Conservation (phyloP, 2,329 filamentous ascomycete genomes). For the Cytospora piceae region DNA sequence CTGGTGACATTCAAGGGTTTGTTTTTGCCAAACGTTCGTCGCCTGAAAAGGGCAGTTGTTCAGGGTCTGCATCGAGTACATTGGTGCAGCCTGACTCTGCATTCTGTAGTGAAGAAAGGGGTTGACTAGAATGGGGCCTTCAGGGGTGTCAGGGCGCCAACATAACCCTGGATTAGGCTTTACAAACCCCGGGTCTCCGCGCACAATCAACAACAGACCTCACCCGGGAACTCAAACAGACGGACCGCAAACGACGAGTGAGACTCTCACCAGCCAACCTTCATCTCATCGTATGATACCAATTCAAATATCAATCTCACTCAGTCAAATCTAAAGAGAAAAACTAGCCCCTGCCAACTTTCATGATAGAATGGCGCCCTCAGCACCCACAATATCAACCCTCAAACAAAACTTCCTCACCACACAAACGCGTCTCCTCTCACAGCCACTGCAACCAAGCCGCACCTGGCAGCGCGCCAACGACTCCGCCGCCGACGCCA, state of each 20-base stretch:
- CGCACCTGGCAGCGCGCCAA: slow-evolving; percentile 56
- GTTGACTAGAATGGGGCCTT: background rate
- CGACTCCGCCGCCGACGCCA: slow-evolving; percentile 42
- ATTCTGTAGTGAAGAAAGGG: background rate
- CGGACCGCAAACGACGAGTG: background rate
- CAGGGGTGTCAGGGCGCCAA: background rate
- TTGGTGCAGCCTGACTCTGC: background rate
- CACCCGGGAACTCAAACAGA: background rate
- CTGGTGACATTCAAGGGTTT: too few relatives aligned
- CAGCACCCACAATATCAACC: slow-evolving; percentile 59
- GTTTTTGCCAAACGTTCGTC: too few relatives aligned
- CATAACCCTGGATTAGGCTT: background rate
- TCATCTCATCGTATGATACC: background rate
- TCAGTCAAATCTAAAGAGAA: background rate
- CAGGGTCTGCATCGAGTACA: background rate
- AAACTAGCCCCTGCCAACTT: background rate
- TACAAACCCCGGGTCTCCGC: background rate
- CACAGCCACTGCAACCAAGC: slow-evolving; percentile 61
- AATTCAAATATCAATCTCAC: background rate
- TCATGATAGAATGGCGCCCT: slow-evolving; percentile 34
- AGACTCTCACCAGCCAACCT: background rate
- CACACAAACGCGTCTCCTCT: slow-evolving; percentile 65
- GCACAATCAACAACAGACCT: background rate
- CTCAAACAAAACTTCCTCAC: slow-evolving; percentile 68
- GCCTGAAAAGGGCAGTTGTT: too few relatives aligned